These are phyloP conservation scores for Alternaria rosae DNA, from an alignment of 2,329 filamentous ascomycete species.

Conservation along the genomic window DNA sequence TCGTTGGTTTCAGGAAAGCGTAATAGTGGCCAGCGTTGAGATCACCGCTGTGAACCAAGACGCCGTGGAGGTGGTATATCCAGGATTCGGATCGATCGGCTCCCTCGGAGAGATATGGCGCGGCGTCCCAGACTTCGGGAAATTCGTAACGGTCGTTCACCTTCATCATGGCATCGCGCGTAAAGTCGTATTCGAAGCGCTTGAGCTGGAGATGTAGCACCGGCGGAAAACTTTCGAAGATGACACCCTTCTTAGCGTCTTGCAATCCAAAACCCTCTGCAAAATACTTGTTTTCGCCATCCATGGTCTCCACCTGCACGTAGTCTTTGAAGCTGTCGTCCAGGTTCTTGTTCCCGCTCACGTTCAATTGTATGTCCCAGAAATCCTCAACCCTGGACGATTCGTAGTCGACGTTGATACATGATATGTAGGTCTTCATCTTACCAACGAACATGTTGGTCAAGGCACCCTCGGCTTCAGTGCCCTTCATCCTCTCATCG, in stretches of 20 bases:
- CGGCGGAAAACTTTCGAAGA: constrained; percentile 93
- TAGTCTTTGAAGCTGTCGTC: constrained; percentile 97
- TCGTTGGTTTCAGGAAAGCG: constrained; percentile 88
- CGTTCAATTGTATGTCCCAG: constrained; percentile 98
- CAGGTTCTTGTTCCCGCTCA: constrained; percentile 89
- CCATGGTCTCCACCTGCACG: constrained; percentile 93
- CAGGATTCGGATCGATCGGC: constrained; percentile 89
- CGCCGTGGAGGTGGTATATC: constrained; percentile 91
- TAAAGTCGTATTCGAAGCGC: constrained; percentile 96
- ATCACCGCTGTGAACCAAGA: constrained; percentile 95
- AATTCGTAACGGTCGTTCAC: constrained; percentile 94
- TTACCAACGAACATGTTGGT: constrained; percentile 95
- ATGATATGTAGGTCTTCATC: constrained; percentile 98
- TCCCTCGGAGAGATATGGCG: constrained; percentile 84
- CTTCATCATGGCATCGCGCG: constrained; percentile 98
- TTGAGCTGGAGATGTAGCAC: constrained; percentile 95
- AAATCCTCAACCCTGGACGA: constrained; percentile 96
- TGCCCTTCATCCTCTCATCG: constrained; percentile 98
- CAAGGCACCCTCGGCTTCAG: constrained; percentile 85
- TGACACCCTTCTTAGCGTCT: constrained; percentile 96
- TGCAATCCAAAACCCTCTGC: constrained; percentile 91
- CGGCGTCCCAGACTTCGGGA: constrained; percentile 81
- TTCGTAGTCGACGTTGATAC: constrained; percentile 98
- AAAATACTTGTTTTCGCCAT: constrained; percentile 98
- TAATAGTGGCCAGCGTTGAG: constrained; percentile 98